These are phyloP conservation scores for Phaeosphaeriaceae sp. DNA, from an alignment of 2,329 filamentous ascomycete genomes.

Conservation along the genomic window DNA sequence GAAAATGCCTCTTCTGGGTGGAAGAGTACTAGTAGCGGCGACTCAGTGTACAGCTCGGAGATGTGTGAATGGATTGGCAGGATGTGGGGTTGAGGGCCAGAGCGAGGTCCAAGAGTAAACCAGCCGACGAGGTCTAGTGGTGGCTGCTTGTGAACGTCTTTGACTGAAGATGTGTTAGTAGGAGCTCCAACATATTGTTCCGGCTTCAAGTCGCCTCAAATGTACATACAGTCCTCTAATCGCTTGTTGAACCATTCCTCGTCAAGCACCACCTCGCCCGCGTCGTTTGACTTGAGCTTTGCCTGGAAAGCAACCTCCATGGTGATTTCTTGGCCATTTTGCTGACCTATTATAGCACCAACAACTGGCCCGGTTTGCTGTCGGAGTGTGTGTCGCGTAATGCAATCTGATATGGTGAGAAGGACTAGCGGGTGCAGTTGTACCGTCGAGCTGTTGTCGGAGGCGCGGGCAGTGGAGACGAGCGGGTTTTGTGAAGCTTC, in stretches of 20 bases:
- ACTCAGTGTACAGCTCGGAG: conserved; percentile 79
- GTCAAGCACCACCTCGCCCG: conserved; percentile 70
- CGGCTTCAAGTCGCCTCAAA: not conserved
- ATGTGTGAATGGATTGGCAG: conserved; percentile 82
- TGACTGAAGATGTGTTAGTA: conserved; percentile 66
- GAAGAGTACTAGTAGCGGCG: conserved; percentile 86
- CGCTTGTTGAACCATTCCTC: conserved; percentile 77
- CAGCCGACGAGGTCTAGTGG: conserved; percentile 85
- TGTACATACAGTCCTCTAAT: conserved; percentile 79
- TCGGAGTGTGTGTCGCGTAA: conserved; percentile 87
- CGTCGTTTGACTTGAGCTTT: conserved; percentile 55
- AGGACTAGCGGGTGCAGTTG: conserved; percentile 93
- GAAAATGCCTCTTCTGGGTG: conserved; percentile 70
- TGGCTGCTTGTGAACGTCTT: conserved; percentile 84
- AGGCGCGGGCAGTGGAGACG: conserved; percentile 54
- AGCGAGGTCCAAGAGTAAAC: conserved; percentile 80
- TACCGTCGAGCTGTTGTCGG: conserved; percentile 78
- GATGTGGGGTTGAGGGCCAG: conserved; percentile 72
- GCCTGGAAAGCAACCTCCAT: conserved; percentile 94
- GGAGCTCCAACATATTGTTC: not conserved
- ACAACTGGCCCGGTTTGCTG: conserved; percentile 78
- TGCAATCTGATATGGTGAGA: conserved; percentile 95
- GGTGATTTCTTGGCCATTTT: conserved; percentile 88
- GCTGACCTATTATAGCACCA: conserved; percentile 88
- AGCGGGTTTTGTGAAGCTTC: conserved; percentile 51